Evolutionary conservation across 805 yeast genomes (phyloP), one percentile per base, ranked within the genome.

Genomic region (Schwanniomyces occidentalis): DNA sequence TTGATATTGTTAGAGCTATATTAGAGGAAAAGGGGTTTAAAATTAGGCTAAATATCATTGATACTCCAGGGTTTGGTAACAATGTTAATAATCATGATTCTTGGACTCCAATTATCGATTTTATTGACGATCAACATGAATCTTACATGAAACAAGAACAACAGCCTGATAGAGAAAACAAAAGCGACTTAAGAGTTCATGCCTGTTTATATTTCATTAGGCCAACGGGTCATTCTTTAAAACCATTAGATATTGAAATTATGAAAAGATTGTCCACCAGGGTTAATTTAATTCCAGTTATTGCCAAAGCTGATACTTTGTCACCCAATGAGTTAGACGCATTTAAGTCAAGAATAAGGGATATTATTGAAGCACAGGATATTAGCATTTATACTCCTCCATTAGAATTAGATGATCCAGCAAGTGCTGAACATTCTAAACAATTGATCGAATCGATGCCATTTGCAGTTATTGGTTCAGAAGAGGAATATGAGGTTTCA

Each of bases 41-140:
- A 46, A 74, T 86, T 48, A 75, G 83, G 43, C 75, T 90, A 45
- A 88, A 88, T 48, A 73, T 90, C 38, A 80, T 90, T 50, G 96
- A 89, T 61, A 87, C 96, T 2, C 96, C 96, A 6, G 96, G 96
- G 1, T 87, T 88, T 58, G 97, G 96, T 41, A 95, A 87, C 57
- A 85, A 83, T 58, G 84, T 88, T 45, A 84, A 89, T 67, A 90
- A 89, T 64, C 75, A 74, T 52, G 82, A 84, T 56, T 74, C 93
- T 28, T 88, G 95, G 95, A 82, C 81, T 40, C 88, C 96, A 24
- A 76, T 88, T 48, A 71, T 85, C 41, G 95, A 87, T 59, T 90
- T 87, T 60, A 79, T 90, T 44, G 96, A 89, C 60, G 95, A 87
- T 56, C 96, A 89, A 66, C 93, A 87, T 54, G 89, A 83, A 52